Conservation (phyloP, 208 protist genomes). For the Acanthamoeba lenticulata region DNA sequence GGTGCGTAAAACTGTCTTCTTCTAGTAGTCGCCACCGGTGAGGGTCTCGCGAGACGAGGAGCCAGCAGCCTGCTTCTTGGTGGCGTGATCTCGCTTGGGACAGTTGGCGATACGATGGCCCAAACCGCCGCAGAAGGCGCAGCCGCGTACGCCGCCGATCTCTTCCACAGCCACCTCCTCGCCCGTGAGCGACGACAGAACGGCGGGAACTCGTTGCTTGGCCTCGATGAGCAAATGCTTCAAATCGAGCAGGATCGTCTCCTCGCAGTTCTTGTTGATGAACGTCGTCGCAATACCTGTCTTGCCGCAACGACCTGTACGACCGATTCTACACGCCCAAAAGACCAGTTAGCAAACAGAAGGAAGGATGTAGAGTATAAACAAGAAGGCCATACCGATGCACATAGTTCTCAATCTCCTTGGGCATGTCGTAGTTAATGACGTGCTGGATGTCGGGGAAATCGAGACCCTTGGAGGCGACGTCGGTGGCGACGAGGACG, state of each 20-base stretch:
- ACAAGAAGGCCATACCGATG: slow-evolving; percentile 67
- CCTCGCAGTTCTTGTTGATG: slow-evolving; percentile 86
- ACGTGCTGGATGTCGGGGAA: slow-evolving; percentile 98
- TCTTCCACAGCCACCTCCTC: slow-evolving; percentile 70
- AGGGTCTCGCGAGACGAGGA: slow-evolving; percentile 15
- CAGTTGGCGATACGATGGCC: slow-evolving; percentile 90
- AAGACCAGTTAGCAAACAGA: not conserved
- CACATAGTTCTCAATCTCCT: slow-evolving; percentile 96
- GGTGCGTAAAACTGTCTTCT: too few species aligned
- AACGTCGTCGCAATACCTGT: slow-evolving; percentile 93
- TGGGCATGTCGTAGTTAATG: slow-evolving; percentile 99
- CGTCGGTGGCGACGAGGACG: slow-evolving; percentile 92
- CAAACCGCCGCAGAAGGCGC: slow-evolving; percentile 91
- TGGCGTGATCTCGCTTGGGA: slow-evolving; percentile 82
- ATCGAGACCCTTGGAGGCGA: slow-evolving; percentile 93
- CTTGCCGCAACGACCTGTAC: slow-evolving; percentile 93
- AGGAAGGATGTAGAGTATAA: not conserved
- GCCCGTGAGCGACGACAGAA: slow-evolving; percentile 78
- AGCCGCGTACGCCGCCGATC: slow-evolving; percentile 76
- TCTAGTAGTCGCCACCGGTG: slow-evolving; percentile 33
- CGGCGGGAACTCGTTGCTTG: slow-evolving; percentile 85
- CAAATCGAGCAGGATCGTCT: slow-evolving; percentile 91
- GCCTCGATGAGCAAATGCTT: slow-evolving; percentile 93
- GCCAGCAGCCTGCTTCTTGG: slow-evolving; percentile 48
- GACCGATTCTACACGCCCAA: slow-evolving; percentile 90